Base-by-base conservation (phyloP, 2,329 filamentous ascomycete species). In the Epichloe glyceriae region DNA sequence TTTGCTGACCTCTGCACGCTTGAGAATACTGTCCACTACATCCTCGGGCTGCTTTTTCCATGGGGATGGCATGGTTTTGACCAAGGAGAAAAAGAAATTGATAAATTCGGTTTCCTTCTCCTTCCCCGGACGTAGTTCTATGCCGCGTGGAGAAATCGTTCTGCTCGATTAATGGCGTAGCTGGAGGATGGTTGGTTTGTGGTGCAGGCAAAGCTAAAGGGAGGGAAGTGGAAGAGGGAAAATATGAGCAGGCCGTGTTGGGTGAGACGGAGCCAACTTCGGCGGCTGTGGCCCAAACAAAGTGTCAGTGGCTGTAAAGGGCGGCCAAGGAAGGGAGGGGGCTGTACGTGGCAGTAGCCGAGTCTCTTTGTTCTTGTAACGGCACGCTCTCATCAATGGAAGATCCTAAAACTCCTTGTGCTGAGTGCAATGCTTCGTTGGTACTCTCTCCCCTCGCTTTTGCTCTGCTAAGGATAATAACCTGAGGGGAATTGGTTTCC, bases 1-100 rank as follows among this genome's bases (percentile, higher is more conserved):
- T 76, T 86, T 86, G 74, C 82, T 83, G 60, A 87, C 79, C 73
- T 87, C 83, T 55, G 81, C 82, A 69, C 84, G 74, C 67, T 83
- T 83, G 62, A 87, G 74, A 51, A 88, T 82, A 66, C 79, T 79
- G 65, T 85, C 82, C 50, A 74, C 80, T 50, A 83, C 80, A 60
- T 71, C 76, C 62, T 83, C 79, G 38, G 80, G 79, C 61, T 82
- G 77, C 58, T 77, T 76, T 67, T 79, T 79, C 68, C 76, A 76
- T 53, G 78, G 76, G 58, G 79, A 82, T 60, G 78, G 70, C 78
- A 82, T 82, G 50, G 26, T 41, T 26, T 10, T 19, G 44, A 43
- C 34, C n/a, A 34, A 14, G 5, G 30, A 34, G 12, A 41, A 4
- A 8, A 33, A 33, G 4, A 19, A 10, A 19, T 12, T 12, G 17